Evolutionary conservation across 1,139 yeast genomes (phyloP).

Genomic region (Williopsis jadinii): DNA sequence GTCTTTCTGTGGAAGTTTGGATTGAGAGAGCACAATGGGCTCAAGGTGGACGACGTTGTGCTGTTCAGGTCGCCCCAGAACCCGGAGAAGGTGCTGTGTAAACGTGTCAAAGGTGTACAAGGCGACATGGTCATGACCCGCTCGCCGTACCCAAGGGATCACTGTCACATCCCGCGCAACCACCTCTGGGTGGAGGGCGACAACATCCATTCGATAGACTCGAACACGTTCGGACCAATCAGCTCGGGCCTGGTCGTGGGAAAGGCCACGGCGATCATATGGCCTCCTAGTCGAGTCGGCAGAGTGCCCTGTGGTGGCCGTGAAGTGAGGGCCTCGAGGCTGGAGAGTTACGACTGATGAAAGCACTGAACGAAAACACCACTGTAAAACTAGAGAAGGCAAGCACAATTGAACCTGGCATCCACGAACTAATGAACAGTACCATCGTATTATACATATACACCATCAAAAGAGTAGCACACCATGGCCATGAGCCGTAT

Average conservation of each 20-base stretch:
- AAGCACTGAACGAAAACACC: no score
- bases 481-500: no score
- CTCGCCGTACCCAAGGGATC: constrained; percentile 56
- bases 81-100: constrained; percentile 67
- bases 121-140: constrained; percentile 63
- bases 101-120: constrained; percentile 67
- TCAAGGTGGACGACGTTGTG: constrained; percentile 64
- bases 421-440: no score
- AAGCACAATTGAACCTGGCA: no score
- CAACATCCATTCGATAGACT: constrained; percentile 77
- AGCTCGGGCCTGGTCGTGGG: constrained; percentile 75
- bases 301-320: constrained; percentile 35
- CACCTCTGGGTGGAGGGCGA: constrained; percentile 97
- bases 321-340: constrained; percentile 26
- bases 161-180: constrained; percentile 60
- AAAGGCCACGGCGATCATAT: constrained; percentile 54
- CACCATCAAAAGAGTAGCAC: no score
- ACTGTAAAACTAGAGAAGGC: no score
- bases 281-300: constrained; percentile 60
- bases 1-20: constrained; percentile 66
- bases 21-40: constrained; percentile 37
- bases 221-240: constrained; percentile 80
- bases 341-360: neutral
- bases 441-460: no score
- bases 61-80: constrained; percentile 72